Percentiles rank a stretch among this genome's conserved stretches.
Evolutionary conservation across 2,329 filamentous ascomycete genomes (phyloP).

Genomic region (Aureobasidium sp.): DNA sequence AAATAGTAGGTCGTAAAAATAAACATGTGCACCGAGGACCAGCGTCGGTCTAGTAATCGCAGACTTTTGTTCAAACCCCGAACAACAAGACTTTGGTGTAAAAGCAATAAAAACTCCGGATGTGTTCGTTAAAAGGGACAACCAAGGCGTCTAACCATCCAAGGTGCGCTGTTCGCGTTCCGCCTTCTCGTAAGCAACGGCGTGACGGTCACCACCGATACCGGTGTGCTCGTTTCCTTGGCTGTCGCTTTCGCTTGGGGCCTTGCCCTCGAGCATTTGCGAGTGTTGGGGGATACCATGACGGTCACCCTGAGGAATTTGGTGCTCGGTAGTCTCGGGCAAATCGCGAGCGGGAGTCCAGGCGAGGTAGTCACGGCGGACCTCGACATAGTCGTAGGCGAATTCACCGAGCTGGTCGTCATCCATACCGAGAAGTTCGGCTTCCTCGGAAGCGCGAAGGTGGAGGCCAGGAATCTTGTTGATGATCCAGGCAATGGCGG

Average conservation of each 20-base stretch:
- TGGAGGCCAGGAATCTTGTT: slow-evolving; percentile 69
- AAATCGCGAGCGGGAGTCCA: slow-evolving; percentile 71
- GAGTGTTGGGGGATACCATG: slow-evolving; percentile 66
- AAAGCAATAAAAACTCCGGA: neutral
- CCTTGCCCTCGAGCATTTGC: slow-evolving; percentile 53
- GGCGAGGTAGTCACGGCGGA: slow-evolving; percentile 77
- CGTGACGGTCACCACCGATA: slow-evolving; percentile 46
- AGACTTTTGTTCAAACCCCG: slow-evolving; percentile 1
- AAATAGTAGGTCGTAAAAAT: neutral
- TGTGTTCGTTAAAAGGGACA: neutral
- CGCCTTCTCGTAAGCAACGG: slow-evolving; percentile 40
- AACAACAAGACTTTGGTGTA: neutral
- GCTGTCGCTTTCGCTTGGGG: slow-evolving; percentile 35
- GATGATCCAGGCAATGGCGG: slow-evolving; percentile 64
- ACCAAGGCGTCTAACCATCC: neutral
- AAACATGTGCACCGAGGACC: slow-evolving; percentile 9
- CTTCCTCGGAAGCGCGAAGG: slow-evolving; percentile 71
- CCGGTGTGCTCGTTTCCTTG: slow-evolving; percentile 39
- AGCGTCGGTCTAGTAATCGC: slow-evolving; percentile 4
- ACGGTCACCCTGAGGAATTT: slow-evolving; percentile 55
- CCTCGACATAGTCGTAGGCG: slow-evolving; percentile 84
- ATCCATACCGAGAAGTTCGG: slow-evolving; percentile 80
- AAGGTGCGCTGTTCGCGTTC: slow-evolving; percentile 20
- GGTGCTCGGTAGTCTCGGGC: slow-evolving; percentile 50
- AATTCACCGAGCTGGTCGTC: slow-evolving; percentile 87